Evolutionary conservation across 345 rosid genomes (phyloP).

Genomic region (Boechera divaricarpa): DNA sequence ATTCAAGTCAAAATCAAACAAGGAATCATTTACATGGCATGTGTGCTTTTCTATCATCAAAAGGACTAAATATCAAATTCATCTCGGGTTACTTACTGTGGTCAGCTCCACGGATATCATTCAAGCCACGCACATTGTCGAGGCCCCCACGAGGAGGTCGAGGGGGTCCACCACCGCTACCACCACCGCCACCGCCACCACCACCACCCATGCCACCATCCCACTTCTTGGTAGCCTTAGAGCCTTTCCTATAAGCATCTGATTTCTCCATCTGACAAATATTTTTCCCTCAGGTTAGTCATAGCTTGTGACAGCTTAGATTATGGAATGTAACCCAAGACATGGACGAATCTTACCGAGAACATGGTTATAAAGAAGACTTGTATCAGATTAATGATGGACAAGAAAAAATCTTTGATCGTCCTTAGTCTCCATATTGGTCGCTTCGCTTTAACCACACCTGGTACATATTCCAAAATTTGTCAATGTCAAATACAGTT

Average conservation of each 20-base stretch:
- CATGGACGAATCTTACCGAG: slow-evolving; percentile 23
- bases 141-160: slow-evolving; percentile 73
- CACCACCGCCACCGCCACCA: slow-evolving; percentile 75
- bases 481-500: not conserved
- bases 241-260: slow-evolving; percentile 67
- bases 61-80: not conserved
- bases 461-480: slow-evolving; percentile 19
- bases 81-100: slow-evolving; percentile 42
- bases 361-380: slow-evolving; percentile 47
- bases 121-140: slow-evolving; percentile 60
- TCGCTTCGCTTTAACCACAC: slow-evolving; percentile 44
- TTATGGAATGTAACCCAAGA: not conserved
- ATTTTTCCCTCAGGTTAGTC: not conserved
- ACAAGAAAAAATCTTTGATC: slow-evolving; percentile 44
- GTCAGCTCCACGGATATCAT: slow-evolving; percentile 48
- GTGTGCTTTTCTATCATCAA: not conserved
- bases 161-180: slow-evolving; percentile 57
- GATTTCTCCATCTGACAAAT: slow-evolving; percentile 80
- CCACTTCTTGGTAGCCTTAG: slow-evolving; percentile 82
- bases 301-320: not conserved
- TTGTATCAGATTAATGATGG: slow-evolving; percentile 41
- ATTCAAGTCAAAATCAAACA: not conserved
- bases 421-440: slow-evolving; percentile 46
- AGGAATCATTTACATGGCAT: not conserved
- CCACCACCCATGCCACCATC: slow-evolving; percentile 82